Evolutionary conservation across 352 stramenopile species (phyloP).

Genomic region (Aphanomyces euteiches): DNA sequence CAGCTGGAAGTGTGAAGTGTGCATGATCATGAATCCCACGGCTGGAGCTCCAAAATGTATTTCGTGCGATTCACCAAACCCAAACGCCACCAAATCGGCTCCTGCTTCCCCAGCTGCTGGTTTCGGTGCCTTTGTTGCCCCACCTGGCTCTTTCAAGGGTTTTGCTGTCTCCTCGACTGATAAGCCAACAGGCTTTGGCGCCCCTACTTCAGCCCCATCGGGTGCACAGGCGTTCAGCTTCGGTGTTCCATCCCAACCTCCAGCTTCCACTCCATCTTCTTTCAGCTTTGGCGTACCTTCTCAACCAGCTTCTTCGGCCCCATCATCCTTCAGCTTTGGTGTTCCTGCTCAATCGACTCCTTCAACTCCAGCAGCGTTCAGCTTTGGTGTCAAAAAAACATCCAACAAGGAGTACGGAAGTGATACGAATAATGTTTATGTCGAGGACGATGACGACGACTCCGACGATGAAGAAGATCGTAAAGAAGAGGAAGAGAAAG

Average conservation of each 20-base stretch:
- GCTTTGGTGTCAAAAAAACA: conserved; percentile 25
- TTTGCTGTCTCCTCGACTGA: too few relatives aligned
- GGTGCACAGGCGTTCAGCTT: not conserved
- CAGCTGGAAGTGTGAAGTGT: conserved; percentile 55
- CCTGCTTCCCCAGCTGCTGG: conserved; percentile 9
- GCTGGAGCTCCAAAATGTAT: conserved; percentile 33
- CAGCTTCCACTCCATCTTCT: not conserved
- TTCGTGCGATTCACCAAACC: conserved; percentile 40
- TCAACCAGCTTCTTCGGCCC: conserved; percentile 13
- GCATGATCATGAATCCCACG: conserved; percentile 45
- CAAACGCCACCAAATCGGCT: conserved; percentile 36
- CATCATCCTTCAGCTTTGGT: conserved; percentile 43
- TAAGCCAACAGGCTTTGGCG: too few relatives aligned
- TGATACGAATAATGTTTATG: conserved; percentile 53
- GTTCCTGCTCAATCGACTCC: conserved; percentile 19
- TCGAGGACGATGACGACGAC: conserved; percentile 45
- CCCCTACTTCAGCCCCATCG: not conserved
- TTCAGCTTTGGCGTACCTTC: not conserved
- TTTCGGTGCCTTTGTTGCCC: conserved; percentile 12
- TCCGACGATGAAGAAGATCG: conserved; percentile 64
- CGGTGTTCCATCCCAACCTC: not conserved
- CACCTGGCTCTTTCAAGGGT: not conserved
- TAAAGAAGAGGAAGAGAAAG: conserved; percentile 56
- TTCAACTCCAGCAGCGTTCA: conserved; percentile 25
- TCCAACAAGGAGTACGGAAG: conserved; percentile 23